These are phyloP conservation scores for Holtermannia corniformis DNA, from an alignment of 768 basidiomycete species.

Conservation along the genomic window DNA sequence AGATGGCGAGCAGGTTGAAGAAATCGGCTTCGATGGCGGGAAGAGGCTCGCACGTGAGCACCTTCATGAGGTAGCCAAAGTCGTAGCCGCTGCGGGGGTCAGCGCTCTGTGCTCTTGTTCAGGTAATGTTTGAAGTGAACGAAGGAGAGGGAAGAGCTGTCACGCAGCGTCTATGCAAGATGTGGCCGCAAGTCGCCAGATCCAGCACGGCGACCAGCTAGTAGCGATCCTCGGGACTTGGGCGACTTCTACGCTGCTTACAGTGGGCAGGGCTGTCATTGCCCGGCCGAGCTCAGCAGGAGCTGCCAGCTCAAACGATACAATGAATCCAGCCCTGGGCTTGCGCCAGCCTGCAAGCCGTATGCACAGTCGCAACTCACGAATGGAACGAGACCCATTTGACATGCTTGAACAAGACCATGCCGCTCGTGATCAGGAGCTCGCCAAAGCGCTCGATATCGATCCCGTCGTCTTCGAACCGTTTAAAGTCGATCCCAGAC, in stretches of 20 bases:
- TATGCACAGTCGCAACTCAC: conserved; percentile 46
- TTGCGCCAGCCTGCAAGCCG: no score
- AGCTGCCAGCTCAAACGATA: no score
- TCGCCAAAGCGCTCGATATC: conserved; percentile 90
- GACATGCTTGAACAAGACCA: conserved; percentile 78
- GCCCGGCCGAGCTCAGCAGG: no score
- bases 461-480: conserved; percentile 87
- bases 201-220: no score
- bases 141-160: neutral
- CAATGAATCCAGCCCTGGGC: no score
- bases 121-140: neutral
- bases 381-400: conserved; percentile 98
- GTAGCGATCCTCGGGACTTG: no score
- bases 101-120: neutral
- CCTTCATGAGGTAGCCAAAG: conserved; percentile 95
- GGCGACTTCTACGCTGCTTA: no score
- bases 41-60: conserved; percentile 66
- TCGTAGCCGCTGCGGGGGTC: conserved; percentile 71
- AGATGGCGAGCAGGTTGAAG: conserved; percentile 72
- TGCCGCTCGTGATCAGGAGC: conserved; percentile 87
- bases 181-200: no score
- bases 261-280: no score
- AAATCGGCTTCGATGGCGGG: conserved; percentile 83
- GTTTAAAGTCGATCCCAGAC: conserved; percentile 89
- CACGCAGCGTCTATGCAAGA: no score